Conservation (phyloP, 306 rosid species). For the Cicer arietinum region DNA sequence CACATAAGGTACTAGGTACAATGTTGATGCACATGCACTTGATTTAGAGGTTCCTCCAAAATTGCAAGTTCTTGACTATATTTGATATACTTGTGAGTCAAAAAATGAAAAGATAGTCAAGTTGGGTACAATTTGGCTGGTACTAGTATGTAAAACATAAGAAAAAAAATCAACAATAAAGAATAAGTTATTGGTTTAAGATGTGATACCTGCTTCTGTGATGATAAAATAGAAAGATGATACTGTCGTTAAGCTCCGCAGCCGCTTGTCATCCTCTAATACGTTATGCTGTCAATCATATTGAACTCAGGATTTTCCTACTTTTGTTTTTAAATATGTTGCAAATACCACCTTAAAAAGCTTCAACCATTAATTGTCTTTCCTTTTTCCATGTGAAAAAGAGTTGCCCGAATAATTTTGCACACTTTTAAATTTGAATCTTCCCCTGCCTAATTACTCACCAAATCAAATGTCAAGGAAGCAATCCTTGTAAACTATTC, state of each 20-base stretch:
- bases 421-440: slow-evolving; percentile 1
- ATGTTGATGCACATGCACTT: slow-evolving; percentile 25
- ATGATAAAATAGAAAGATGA: slow-evolving; percentile 28
- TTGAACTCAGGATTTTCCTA: neutral
- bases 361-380: slow-evolving; percentile 4
- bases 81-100: neutral
- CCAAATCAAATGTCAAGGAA: neutral
- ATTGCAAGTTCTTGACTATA: slow-evolving; percentile 1
- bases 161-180: neutral
- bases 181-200: neutral
- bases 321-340: slow-evolving; percentile 6
- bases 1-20: neutral
- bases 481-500: slow-evolving; percentile 17
- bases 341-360: slow-evolving; percentile 15
- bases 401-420: slow-evolving; percentile 12
- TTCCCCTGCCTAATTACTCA: neutral
- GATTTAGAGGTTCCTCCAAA: slow-evolving; percentile 14
- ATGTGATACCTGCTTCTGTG: slow-evolving; percentile 1
- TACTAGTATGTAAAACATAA: neutral
- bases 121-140: slow-evolving; percentile 1
- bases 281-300: neutral
- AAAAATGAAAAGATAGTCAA: slow-evolving; percentile 17
- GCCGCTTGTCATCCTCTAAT: neutral
- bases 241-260: neutral
- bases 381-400: neutral